Percentiles rank a stretch among this genome's conserved stretches.
These are phyloP conservation scores for Penicillium egyptiacum DNA, from an alignment of 495 filamentous ascomycete genomes.

Conservation along the genomic window DNA sequence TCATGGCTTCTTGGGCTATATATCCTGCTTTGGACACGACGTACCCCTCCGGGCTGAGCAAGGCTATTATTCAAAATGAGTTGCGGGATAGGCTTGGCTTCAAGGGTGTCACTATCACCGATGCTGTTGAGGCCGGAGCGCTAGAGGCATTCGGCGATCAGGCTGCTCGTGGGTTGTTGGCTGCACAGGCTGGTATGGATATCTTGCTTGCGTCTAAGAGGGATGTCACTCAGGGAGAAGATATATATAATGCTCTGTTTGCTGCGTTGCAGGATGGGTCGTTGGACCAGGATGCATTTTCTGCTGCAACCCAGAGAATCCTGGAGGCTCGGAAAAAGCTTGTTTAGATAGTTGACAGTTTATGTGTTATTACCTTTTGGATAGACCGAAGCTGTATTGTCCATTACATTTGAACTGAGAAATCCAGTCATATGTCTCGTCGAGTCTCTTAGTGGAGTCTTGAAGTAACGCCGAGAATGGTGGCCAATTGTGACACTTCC, in stretches of 20 bases:
- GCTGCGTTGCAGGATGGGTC: slow-evolving; percentile 25
- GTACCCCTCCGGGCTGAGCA: slow-evolving; percentile 35
- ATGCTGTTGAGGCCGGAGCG: slow-evolving; percentile 39
- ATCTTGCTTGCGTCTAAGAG: slow-evolving; percentile 32
- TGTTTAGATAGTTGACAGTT: not conserved
- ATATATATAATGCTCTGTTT: slow-evolving; percentile 26
- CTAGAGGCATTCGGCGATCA: slow-evolving; percentile 29
- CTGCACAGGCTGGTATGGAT: slow-evolving; percentile 34
- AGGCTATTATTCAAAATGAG: slow-evolving; percentile 31
- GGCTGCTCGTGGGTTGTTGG: slow-evolving; percentile 26
- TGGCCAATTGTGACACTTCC: not conserved
- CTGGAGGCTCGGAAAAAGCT: slow-evolving; percentile 24
- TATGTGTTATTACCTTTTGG: not conserved
- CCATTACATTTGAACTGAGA: not conserved
- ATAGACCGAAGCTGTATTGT: not conserved
- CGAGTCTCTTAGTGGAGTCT: too few relatives aligned
- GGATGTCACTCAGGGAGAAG: slow-evolving; percentile 34
- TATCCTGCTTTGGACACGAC: slow-evolving; percentile 33
- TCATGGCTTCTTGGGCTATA: slow-evolving; percentile 39
- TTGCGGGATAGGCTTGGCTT: slow-evolving; percentile 33
- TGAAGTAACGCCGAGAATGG: too few relatives aligned
- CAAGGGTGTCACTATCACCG: slow-evolving; percentile 35
- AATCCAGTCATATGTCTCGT: not conserved
- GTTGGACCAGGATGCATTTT: slow-evolving; percentile 18
- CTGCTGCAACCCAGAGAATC: slow-evolving; percentile 26